These are phyloP conservation scores for Backusella tarrabulga DNA, from an alignment of 192 early-diverging fungal genomes.

Conservation along the genomic window DNA sequence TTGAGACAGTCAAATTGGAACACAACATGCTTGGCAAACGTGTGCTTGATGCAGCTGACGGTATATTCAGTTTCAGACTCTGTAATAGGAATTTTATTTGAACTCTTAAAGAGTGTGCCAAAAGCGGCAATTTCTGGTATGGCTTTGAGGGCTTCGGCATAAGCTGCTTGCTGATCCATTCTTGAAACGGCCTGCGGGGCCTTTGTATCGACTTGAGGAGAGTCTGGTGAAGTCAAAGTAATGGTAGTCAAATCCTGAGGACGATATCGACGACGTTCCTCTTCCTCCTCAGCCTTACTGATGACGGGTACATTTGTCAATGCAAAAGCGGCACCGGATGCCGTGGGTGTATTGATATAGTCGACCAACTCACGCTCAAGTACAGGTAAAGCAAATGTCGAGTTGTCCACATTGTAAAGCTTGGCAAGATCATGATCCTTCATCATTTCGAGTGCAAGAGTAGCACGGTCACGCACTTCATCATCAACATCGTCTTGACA, in stretches of 20 bases:
- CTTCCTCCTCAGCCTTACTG: slow-evolving; percentile 83
- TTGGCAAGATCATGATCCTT: slow-evolving; percentile 61
- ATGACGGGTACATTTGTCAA: slow-evolving; percentile 77
- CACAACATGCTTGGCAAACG: slow-evolving; percentile 87
- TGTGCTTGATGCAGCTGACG: slow-evolving; percentile 89
- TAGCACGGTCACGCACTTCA: slow-evolving; percentile 96
- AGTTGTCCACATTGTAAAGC: slow-evolving; percentile 47
- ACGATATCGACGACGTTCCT: slow-evolving; percentile 61
- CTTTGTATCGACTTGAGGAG: slow-evolving; percentile 17
- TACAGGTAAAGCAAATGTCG: slow-evolving; percentile 80
- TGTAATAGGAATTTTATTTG: slow-evolving; percentile 77
- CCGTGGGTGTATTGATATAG: slow-evolving; percentile 73
- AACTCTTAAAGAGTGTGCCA: slow-evolving; percentile 87
- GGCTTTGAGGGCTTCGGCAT: slow-evolving; percentile 73
- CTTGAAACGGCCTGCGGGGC: background rate
- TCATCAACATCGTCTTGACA: slow-evolving; percentile 98
- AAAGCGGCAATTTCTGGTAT: slow-evolving; percentile 84
- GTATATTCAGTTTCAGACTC: slow-evolving; percentile 97
- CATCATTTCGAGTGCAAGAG: slow-evolving; percentile 82
- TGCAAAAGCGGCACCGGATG: slow-evolving; percentile 70
- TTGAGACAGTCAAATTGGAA: slow-evolving; percentile 97
- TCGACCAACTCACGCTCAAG: slow-evolving; percentile 86
- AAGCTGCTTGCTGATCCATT: slow-evolving; percentile 68
- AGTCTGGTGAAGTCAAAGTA: slow-evolving; percentile 28
- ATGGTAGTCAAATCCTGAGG: slow-evolving; percentile 28